A percentile compares a stretch with the other conserved stretches of the same genome.
Conservation (phyloP, 345 rosid species). For the Salix caprea region DNA sequence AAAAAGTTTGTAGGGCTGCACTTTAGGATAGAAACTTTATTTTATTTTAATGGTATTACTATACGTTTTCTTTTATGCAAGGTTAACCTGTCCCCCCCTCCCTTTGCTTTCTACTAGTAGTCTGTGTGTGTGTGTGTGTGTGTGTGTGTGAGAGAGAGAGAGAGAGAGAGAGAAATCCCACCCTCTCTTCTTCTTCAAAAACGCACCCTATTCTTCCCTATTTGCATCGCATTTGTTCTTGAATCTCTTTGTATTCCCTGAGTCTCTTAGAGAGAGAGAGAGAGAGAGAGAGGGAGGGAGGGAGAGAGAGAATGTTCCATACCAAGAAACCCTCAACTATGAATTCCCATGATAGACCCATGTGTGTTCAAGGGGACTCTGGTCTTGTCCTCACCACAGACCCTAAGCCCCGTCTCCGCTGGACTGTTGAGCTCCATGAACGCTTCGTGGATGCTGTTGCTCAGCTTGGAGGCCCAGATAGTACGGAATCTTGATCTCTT, state of each 20-base stretch:
- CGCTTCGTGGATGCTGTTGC: conserved; percentile 98
- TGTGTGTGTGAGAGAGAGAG: background rate
- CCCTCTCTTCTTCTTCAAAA: conserved; percentile 50
- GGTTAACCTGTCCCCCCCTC: conserved; percentile 18
- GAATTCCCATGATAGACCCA: conserved; percentile 85
- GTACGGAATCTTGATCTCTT: conserved; percentile 30
- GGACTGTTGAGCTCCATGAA: conserved; percentile 99
- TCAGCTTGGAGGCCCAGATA: conserved; percentile 99
- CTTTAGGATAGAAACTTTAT: conserved; percentile 15
- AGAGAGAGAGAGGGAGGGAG: conserved; percentile 14
- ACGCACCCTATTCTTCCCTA: conserved; percentile 84
- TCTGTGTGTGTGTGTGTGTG: background rate
- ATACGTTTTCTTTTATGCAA: conserved; percentile 9
- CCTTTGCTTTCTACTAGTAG: conserved; percentile 11
- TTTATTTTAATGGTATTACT: background rate
- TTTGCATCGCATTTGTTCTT: conserved; percentile 93
- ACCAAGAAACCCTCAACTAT: conserved; percentile 83
- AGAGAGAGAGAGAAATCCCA: background rate
- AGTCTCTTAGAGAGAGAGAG: conserved; percentile 15
- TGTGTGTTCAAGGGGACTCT: conserved; percentile 98
- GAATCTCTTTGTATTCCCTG: conserved; percentile 44
- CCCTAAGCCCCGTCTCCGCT: conserved; percentile 98
- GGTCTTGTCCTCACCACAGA: conserved; percentile 99
- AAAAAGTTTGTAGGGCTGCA: conserved; percentile 14
- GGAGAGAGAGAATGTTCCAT: conserved; percentile 74